Base-by-base conservation (phyloP, 129 eudicot species). In the Scalesia atractyloides region DNA sequence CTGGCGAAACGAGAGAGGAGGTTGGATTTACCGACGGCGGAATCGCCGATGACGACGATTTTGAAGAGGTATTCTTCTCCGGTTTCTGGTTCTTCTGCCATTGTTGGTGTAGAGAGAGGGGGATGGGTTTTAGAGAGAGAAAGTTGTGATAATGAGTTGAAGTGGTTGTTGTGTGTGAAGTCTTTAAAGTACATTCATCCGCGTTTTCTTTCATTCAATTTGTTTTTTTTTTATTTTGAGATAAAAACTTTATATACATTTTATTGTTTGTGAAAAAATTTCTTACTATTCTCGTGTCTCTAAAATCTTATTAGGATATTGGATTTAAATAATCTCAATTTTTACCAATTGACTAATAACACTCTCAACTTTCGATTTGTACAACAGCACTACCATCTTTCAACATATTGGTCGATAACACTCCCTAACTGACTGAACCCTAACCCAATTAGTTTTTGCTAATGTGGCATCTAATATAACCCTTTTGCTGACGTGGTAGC, bases 61-160 rank as follows among this genome's bases (percentile, higher is more conserved):
- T 92, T 92, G 96, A 92, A 92, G 9, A 92, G 80, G 68, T 92
- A 92, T 76, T 92, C 98, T 44, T 92, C 98, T 16, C 96, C 83
- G 17, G 63, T 78, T 16, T 64, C 75, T 54, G 64, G 10, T 41
- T 41, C 72, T 46, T 83, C 88, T 33, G 39, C 89, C 84, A 76
- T 82, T 74, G 10, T 41, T 39, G 46, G n/a, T 59, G 9, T 26
- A 52, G 58, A 52, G 58, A 52, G 61, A 54, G 26, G 2, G 0
- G 10, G 4, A 7, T 54, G 4, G 62, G 15, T 46, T 0, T 0
- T 39, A 9, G 22, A 50, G 54, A 69, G 69, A 75, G 71, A 74
- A 39, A 18, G 26, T 3, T 68, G 56, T 30, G 63, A 15, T 54
- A 24, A 13, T 26, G 2, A 36, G n/a, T 5, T 5, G 54, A 56